Base-by-base conservation (phyloP, 371 early-diverging fungal species). In the Phascolomyces articulosus region DNA sequence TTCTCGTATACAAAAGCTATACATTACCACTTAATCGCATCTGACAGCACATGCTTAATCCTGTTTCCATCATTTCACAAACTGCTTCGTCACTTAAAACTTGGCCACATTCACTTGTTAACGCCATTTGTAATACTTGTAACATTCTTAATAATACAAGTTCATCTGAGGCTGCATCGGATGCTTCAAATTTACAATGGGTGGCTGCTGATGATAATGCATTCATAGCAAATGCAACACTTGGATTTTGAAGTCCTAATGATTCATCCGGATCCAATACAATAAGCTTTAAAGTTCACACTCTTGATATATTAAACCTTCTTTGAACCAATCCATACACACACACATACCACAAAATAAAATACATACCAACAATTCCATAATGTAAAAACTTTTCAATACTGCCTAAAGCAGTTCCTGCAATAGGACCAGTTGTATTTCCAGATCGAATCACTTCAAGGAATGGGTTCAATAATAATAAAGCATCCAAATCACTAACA, bases 21-120 rank as follows among this genome's bases (percentile, higher is more conserved):
- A 34, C 8, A 79, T 55, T 87, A 92, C 94, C 97, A 73, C 91
- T 94, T 28, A 96, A 71, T 53, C 96, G 83, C 75, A 91, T 89
- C 77, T 96, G 96, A 75, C 95, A 97, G 75, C 94, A 93, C 93
- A 98, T 95, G 71, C 95, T 94, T 41, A 98, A 87, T 2, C 93
- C 95, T 4, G 95, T 95, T 76, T 98, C 98, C 76, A 98, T 91
- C 88, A 97, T 95, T 64, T 93, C 95, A 72, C 98, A 98, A 7
- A 98, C 89, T 16, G 93, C 92, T 68, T 93, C 94, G 70, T 98
- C 98, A 55, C 91, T 91, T 38, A 98, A 71, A 8, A 82, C 79
- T 54, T 76, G 75, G 15, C 91, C 90, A 60, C 89, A 86, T 24
- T 83, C 84, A 54, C 88, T 86, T n/a, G 85, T 86, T 63, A 85